These are phyloP conservation scores for Fonsecaea monophora DNA, from an alignment of 2,329 filamentous ascomycete species.

Conservation along the genomic window DNA sequence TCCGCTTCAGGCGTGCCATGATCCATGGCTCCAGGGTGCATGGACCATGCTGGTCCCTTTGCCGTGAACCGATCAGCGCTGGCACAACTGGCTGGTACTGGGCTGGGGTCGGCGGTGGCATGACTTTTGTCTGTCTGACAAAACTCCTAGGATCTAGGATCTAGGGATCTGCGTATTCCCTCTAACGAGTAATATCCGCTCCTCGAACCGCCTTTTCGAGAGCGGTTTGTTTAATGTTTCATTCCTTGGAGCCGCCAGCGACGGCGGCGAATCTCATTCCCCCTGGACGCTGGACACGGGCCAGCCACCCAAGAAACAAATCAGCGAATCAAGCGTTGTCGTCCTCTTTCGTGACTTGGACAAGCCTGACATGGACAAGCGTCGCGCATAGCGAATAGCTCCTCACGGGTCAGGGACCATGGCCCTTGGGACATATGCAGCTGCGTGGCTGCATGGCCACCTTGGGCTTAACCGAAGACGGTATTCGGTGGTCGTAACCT, in stretches of 20 bases:
- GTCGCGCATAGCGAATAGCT: background rate
- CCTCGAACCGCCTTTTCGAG: background rate
- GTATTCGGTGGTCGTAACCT: slow-evolving; percentile 1
- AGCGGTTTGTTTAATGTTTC: slow-evolving; percentile 2
- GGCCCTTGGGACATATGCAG: background rate
- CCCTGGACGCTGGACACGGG: too few species aligned
- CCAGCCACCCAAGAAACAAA: too few species aligned
- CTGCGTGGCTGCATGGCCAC: background rate
- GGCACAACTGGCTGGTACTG: background rate
- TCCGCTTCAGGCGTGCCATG: slow-evolving; percentile 2
- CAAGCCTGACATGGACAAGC: background rate
- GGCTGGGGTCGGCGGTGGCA: background rate
- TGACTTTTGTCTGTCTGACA: background rate
- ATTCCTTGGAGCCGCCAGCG: background rate
- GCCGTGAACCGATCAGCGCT: background rate
- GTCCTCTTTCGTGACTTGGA: background rate
- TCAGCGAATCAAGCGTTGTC: background rate
- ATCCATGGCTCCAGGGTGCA: too few species aligned
- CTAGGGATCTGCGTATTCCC: background rate
- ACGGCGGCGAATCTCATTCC: too few species aligned
- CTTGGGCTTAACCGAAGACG: background rate
- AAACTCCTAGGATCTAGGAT: background rate
- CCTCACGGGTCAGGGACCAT: background rate
- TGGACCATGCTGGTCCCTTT: background rate
- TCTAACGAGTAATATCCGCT: background rate